phyloP scores from a whole-genome alignment of 2,329 filamentous ascomycete genomes.

The Cyclaneusma minus region DNA sequence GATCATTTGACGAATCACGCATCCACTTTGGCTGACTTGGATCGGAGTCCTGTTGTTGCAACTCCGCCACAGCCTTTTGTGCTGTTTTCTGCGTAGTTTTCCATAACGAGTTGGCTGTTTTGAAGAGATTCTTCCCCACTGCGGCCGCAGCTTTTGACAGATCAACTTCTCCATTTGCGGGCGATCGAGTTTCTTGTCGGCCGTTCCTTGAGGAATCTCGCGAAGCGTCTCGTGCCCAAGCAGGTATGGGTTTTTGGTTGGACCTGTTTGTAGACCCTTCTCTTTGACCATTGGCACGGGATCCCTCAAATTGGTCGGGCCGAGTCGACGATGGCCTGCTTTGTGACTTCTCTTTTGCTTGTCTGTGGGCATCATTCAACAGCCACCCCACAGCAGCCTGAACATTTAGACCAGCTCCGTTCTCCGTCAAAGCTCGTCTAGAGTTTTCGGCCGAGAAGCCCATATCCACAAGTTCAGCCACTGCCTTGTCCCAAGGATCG shows the following conservation, averaged over 20 bases:
- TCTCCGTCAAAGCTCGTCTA: slow-evolving; percentile 64
- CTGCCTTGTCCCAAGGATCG: slow-evolving; percentile 60
- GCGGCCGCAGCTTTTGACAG: slow-evolving; percentile 69
- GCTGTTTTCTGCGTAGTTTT: slow-evolving; percentile 88
- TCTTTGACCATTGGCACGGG: slow-evolving; percentile 17
- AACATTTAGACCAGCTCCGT: slow-evolving; percentile 63
- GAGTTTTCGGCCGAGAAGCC: slow-evolving; percentile 80
- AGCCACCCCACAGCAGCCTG: slow-evolving; percentile 82
- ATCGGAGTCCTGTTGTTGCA: slow-evolving; percentile 56
- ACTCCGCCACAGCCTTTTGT: slow-evolving; percentile 80
- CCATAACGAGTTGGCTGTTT: slow-evolving; percentile 90
- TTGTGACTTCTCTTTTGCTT: slow-evolving; percentile 58
- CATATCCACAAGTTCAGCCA: slow-evolving; percentile 87
- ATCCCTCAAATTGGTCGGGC: too few species aligned
- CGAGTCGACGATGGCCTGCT: slow-evolving; percentile 28
- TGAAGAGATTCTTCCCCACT: slow-evolving; percentile 71
- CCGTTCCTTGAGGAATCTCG: slow-evolving; percentile 29
- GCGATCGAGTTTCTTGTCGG: slow-evolving; percentile 36
- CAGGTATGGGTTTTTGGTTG: slow-evolving; percentile 28
- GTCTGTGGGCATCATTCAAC: slow-evolving; percentile 76
- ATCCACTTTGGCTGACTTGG: slow-evolving; percentile 88
- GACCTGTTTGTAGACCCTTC: slow-evolving; percentile 11
- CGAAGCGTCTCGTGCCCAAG: slow-evolving; percentile 46
- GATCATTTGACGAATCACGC: slow-evolving; percentile 42
- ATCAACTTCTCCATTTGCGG: slow-evolving; percentile 48